Conservation (phyloP, 768 basidiomycete species). For the Termitomyces sp. region DNA sequence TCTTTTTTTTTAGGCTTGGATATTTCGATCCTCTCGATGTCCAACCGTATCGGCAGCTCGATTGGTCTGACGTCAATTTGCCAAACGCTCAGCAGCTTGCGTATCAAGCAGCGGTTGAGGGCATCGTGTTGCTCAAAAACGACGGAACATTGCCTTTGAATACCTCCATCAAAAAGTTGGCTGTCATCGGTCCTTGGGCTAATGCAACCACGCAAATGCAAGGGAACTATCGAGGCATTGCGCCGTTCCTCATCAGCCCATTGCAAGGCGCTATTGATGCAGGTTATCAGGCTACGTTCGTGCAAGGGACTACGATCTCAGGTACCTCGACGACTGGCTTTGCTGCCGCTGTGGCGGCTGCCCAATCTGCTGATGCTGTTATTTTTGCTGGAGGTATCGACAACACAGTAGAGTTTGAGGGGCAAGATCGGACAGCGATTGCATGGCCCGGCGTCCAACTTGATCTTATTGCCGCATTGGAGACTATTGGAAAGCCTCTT, state of each 20-base stretch:
- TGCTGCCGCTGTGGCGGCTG: slow-evolving; percentile 43
- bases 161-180: slow-evolving; percentile 39
- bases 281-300: slow-evolving; percentile 41
- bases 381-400: slow-evolving; percentile 56
- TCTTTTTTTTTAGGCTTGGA: slow-evolving; percentile 33
- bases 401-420: slow-evolving; percentile 44
- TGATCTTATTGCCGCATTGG: slow-evolving; percentile 38
- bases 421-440: slow-evolving; percentile 39
- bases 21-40: slow-evolving; percentile 47
- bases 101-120: slow-evolving; percentile 44
- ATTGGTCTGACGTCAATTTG: slow-evolving; percentile 44
- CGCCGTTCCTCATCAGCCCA: slow-evolving; percentile 53
- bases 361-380: slow-evolving; percentile 41
- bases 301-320: slow-evolving; percentile 34
- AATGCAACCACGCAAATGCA: slow-evolving; percentile 53
- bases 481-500: slow-evolving; percentile 41
- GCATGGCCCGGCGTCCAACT: slow-evolving; percentile 55
- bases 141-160: slow-evolving; percentile 53
- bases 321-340: slow-evolving; percentile 37
- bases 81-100: slow-evolving; percentile 44
- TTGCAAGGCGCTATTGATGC: slow-evolving; percentile 41
- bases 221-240: slow-evolving; percentile 50
- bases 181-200: slow-evolving; percentile 56
- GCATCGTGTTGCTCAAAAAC: slow-evolving; percentile 60
- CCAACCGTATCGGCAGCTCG: slow-evolving; percentile 49